These are phyloP conservation scores for Linnemannia hyalina DNA, from an alignment of 192 early-diverging fungal species.

Conservation along the genomic window DNA sequence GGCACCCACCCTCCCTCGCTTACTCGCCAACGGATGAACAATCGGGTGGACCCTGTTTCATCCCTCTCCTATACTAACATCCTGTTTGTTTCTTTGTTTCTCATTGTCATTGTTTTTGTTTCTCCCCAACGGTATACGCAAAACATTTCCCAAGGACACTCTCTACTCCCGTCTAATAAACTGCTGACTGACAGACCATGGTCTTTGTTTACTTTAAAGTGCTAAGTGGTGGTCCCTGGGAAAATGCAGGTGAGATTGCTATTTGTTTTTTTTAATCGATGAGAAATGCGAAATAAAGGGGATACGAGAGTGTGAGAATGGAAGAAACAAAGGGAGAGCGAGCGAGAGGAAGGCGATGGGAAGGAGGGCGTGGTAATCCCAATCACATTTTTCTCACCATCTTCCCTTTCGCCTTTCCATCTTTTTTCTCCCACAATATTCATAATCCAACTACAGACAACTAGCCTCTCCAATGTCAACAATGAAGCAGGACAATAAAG, in stretches of 20 bases:
- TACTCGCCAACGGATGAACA: background rate
- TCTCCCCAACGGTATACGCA: background rate
- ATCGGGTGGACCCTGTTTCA: background rate
- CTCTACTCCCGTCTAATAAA: background rate
- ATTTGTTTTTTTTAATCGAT: background rate
- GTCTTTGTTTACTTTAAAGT: background rate
- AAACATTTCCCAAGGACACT: background rate
- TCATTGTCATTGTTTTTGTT: background rate
- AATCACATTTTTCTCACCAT: background rate
- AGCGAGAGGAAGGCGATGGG: background rate
- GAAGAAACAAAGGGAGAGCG: background rate
- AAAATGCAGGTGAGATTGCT: background rate
- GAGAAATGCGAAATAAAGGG: background rate
- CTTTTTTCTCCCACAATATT: background rate
- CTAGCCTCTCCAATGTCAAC: background rate
- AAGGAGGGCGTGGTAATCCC: background rate
- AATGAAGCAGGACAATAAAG: background rate
- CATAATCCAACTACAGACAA: background rate
- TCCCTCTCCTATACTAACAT: background rate
- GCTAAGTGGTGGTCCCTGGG: background rate
- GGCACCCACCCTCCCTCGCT: background rate
- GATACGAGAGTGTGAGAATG: background rate
- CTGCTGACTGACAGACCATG: background rate
- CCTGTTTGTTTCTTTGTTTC: background rate
- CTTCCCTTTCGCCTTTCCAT: background rate